Evolutionary conservation across 2,329 filamentous ascomycete genomes (phyloP).

Genomic region (Curvularia sp.): DNA sequence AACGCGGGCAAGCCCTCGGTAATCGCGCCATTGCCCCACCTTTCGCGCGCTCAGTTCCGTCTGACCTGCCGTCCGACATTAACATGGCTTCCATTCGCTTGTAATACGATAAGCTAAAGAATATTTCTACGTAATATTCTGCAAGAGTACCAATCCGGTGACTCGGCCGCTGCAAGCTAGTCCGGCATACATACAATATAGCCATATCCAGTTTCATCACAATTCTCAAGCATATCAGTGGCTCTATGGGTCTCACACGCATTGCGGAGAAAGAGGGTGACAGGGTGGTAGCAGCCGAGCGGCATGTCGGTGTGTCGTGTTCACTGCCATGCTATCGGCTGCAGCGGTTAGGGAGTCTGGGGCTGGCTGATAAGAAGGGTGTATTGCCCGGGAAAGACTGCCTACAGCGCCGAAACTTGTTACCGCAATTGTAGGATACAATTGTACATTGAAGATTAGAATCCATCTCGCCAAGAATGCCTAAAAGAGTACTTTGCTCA

Average conservation of each 20-base stretch:
- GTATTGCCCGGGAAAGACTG: not conserved
- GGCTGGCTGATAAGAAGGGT: conserved; percentile 2
- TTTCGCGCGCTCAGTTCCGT: conserved; percentile 29
- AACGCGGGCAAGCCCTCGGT: conserved; percentile 4
- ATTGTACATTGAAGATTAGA: not conserved
- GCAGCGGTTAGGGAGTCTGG: not conserved
- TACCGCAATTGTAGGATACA: not conserved
- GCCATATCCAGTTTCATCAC: conserved; percentile 2
- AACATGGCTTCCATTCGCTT: conserved; percentile 8
- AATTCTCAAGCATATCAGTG: conserved; percentile 5
- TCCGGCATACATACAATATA: not conserved
- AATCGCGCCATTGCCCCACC: conserved; percentile 20
- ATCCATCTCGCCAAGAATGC: conserved; percentile 24
- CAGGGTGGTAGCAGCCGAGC: not conserved
- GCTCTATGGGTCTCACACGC: not conserved
- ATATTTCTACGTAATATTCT: not conserved
- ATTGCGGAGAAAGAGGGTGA: not conserved
- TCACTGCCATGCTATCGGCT: not conserved
- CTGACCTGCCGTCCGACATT: conserved; percentile 8
- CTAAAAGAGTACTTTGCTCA: conserved; percentile 50
- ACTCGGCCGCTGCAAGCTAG: conserved; percentile 9
- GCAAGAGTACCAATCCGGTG: not conserved
- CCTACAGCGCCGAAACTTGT: not conserved
- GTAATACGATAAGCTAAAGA: not conserved
- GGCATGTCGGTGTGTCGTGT: conserved; percentile 2